phyloP scores from a whole-genome alignment of 331 rosid genomes.

The Quercus tomentella region DNA sequence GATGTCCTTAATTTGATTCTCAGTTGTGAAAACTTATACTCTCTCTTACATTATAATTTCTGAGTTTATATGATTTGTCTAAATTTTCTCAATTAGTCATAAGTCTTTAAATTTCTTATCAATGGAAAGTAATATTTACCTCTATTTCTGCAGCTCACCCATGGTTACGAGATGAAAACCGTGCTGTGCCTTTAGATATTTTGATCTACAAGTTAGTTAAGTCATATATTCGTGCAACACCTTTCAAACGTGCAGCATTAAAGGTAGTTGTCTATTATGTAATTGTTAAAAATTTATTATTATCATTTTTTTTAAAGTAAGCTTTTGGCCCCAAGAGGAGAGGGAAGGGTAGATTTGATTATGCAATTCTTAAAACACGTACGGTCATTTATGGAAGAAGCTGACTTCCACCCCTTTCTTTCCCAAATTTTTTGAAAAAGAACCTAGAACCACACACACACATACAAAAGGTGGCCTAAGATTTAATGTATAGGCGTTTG shows the following conservation, averaged over 20 bases:
- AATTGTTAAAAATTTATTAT: background rate
- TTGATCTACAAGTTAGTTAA: conserved; percentile 78
- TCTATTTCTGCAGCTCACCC: conserved; percentile 76
- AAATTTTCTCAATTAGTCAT: background rate
- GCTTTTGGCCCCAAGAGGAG: too few relatives aligned
- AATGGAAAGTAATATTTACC: conserved; percentile 2
- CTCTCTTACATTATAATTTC: background rate
- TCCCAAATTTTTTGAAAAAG: background rate
- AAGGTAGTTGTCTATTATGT: conserved; percentile 52
- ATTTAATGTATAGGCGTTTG: background rate
- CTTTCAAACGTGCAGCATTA: conserved; percentile 78
- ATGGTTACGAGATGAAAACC: conserved; percentile 75
- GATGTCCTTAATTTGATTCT: conserved; percentile 6
- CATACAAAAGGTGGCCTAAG: background rate
- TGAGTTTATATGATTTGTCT: background rate
- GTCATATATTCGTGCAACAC: conserved; percentile 66
- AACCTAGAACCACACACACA: background rate
- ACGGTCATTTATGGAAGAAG: background rate
- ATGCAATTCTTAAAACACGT: too few relatives aligned
- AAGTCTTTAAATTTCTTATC: background rate
- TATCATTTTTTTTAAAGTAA: too few relatives aligned
- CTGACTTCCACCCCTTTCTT: background rate
- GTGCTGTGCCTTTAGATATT: conserved; percentile 74
- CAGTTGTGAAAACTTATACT: conserved; percentile 1
- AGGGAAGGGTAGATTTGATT: too few relatives aligned